phyloP scores from a whole-genome alignment of 2,329 filamentous ascomycete species.

The Albophoma yamanashiensis region DNA sequence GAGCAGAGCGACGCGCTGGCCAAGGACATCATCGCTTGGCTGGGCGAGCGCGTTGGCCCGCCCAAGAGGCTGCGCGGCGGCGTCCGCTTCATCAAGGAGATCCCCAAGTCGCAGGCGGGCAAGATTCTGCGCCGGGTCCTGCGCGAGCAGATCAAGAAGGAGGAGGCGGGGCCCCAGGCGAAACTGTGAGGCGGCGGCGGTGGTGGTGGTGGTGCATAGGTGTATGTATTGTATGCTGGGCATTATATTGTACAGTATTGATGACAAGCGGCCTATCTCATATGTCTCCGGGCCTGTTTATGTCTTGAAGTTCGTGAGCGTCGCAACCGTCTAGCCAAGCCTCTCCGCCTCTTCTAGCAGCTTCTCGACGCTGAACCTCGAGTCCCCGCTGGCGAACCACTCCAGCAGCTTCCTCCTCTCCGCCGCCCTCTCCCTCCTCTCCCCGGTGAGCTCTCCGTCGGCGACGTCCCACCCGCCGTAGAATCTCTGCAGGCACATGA shows the following conservation, averaged over 20 bases:
- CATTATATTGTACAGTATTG: not conserved
- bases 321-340: conserved; percentile 34
- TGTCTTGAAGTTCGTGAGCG: not conserved
- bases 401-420: conserved; percentile 63
- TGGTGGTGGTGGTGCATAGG: not conserved
- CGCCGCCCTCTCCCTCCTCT: conserved; percentile 43
- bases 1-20: conserved; percentile 20
- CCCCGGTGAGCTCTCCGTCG: conserved; percentile 20
- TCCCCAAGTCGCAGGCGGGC: conserved; percentile 57
- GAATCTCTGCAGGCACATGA: conserved; percentile 91
- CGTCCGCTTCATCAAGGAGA: conserved; percentile 53
- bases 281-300: not conserved
- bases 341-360: conserved; percentile 85
- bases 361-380: conserved; percentile 70
- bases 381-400: conserved; percentile 72
- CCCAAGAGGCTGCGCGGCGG: conserved; percentile 64
- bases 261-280: not conserved
- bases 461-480: conserved; percentile 57
- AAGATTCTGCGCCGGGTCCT: conserved; percentile 40
- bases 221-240: not conserved
- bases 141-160: conserved; percentile 28
- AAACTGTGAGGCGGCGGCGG: conserved; percentile 24
- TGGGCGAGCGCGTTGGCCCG: conserved; percentile 47
- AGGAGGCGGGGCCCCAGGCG: conserved; percentile 18
- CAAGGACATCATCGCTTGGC: conserved; percentile 23